Base-by-base conservation (phyloP, 164 flowering plant species). In the Aristolochia contorta region DNA sequence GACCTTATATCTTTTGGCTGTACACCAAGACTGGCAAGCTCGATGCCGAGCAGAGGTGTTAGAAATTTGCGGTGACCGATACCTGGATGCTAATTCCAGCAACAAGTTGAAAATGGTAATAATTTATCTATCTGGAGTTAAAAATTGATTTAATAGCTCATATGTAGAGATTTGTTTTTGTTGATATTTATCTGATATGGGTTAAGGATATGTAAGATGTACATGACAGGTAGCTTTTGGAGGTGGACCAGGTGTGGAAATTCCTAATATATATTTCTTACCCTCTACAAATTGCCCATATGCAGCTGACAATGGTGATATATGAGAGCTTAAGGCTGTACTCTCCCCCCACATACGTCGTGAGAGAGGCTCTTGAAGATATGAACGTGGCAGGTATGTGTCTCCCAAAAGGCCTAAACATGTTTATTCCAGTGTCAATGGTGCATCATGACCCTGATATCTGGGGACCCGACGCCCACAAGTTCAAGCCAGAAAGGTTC, bases 1-100 rank as follows among this genome's bases (percentile, higher is more conserved):
- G 80, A 37, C 61, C 64, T 62, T 74, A 63, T 65, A 69, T 49
- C 55, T 71, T 12, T 65, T 75, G 16, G 73, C 75, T 8, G 22
- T 49, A 8, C 13, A 72, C 46, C 71, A 68, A 6, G 67, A 66
- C 21, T 75, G 75, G 78, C 78, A 75, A 37, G 62, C 33, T 16
- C 69, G 65, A 4, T 73, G 61, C 23, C 75, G 73, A 13, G 41
- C 13, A 6, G 73, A 75, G 52, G 63, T 75, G 10, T n/a, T 48
- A 14, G 49, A 65, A 19, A 58, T 75, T 45, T 65, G 66, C 23
- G 61, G 59, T 13, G 69, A 30, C 16, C 47, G 21, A 22, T 21
- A 43, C 0, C 69, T 64, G 3, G 58, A 69, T 46, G 56, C 52
- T 1, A 65, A 67, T 55, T 25, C 43, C 45, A 16, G 41, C 58